A percentile compares a stretch with the other conserved stretches of the same genome.
Evolutionary conservation across 2,329 filamentous ascomycete genomes (phyloP).

Genomic region (Neonectria magnoliae): DNA sequence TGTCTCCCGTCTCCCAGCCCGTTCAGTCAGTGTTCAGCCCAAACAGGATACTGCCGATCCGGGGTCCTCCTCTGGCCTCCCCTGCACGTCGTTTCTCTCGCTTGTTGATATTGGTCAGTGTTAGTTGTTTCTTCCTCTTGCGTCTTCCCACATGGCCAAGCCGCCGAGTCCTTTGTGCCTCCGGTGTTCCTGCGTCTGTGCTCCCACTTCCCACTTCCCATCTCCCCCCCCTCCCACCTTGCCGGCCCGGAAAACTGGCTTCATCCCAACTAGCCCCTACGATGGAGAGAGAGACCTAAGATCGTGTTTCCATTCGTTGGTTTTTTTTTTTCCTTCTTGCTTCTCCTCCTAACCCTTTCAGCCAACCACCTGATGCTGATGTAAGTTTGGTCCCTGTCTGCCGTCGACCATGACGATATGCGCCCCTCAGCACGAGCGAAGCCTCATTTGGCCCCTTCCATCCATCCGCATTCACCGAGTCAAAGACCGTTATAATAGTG

Average conservation of each 20-base stretch:
- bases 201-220: not conserved
- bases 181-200: not conserved
- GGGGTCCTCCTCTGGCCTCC: conserved; percentile 21
- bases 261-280: not conserved
- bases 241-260: not conserved
- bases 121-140: not conserved
- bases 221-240: not conserved
- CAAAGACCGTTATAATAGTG: not conserved
- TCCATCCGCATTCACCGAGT: not conserved
- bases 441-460: not conserved
- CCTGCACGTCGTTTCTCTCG: conserved; percentile 21
- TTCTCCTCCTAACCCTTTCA: not conserved
- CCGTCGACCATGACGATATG: not conserved
- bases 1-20: not conserved
- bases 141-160: not conserved
- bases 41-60: conserved; percentile 34
- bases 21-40: conserved; percentile 2
- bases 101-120: not conserved
- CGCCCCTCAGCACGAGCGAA: not conserved
- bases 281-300: not conserved
- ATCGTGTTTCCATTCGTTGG: not conserved
- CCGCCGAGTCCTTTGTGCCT: not conserved
- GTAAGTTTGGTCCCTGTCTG: not conserved
- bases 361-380: not conserved
- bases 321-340: not conserved